A percentile compares a stretch with the other conserved stretches of the same genome.
These are phyloP conservation scores for Colletotrichum australisinense DNA, from an alignment of 2,329 filamentous ascomycete species.

Conservation along the genomic window DNA sequence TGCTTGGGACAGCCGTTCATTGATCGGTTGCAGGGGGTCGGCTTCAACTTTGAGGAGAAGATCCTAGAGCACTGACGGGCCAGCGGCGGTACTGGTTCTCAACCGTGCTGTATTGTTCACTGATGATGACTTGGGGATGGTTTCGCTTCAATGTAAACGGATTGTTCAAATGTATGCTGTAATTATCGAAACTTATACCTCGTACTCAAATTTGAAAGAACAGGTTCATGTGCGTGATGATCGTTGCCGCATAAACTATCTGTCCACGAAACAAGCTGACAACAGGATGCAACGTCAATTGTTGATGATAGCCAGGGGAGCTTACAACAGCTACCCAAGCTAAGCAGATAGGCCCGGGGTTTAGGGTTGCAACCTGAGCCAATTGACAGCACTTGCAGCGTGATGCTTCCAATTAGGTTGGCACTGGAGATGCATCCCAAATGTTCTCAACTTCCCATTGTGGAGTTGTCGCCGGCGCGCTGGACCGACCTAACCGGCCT, in stretches of 20 bases:
- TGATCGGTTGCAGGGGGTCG: conserved; percentile 69
- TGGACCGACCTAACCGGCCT: not conserved
- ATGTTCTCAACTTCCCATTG: conserved; percentile 2
- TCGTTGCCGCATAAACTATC: not conserved
- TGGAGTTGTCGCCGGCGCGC: conserved; percentile 2
- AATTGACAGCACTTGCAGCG: not conserved
- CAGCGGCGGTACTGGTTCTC: not conserved
- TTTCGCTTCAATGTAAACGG: not conserved
- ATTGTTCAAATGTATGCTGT: not conserved
- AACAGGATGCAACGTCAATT: not conserved
- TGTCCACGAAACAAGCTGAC: not conserved
- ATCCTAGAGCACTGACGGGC: conserved; percentile 46
- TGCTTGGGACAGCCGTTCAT: conserved; percentile 76
- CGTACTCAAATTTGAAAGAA: not conserved
- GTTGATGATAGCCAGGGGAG: not conserved
- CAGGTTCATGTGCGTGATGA: not conserved
- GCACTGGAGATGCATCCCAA: not conserved
- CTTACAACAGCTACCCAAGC: not conserved
- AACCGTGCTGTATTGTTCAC: conserved; percentile 20
- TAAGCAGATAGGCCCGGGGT: not conserved
- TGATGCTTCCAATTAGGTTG: not conserved
- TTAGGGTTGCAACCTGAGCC: not conserved
- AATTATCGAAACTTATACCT: not conserved
- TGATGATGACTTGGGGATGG: not conserved
- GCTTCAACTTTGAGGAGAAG: conserved; percentile 71